Conservation (phyloP, 2,329 filamentous ascomycete species). For the Sporothrix luriei region DNA sequence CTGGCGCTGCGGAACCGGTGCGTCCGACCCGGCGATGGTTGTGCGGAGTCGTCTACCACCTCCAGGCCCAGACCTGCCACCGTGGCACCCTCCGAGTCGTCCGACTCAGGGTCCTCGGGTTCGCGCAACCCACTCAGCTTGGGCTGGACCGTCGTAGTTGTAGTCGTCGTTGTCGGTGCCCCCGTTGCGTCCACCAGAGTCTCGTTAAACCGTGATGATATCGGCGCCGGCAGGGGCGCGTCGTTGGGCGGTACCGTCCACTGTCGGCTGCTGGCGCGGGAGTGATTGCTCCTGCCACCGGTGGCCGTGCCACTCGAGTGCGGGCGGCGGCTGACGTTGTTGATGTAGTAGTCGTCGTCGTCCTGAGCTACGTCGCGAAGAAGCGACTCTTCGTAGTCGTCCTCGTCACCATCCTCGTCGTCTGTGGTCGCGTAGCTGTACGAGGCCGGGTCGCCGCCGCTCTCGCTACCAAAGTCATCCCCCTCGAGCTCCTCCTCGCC, state of each 20-base stretch:
- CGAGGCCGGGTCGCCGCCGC: not conserved
- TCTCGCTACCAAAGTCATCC: slow-evolving; percentile 9
- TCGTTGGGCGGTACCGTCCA: slow-evolving; percentile 6
- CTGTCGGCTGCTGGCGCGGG: slow-evolving; percentile 6
- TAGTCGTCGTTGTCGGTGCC: not conserved
- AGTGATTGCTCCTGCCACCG: not conserved
- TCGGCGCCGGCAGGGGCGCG: not conserved
- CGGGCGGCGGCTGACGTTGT: slow-evolving; percentile 24
- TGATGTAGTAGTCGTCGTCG: slow-evolving; percentile 27
- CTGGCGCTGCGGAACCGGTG: slow-evolving; percentile 33
- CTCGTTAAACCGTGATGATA: slow-evolving; percentile 15
- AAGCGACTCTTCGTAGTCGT: slow-evolving; percentile 33
- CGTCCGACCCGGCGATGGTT: slow-evolving; percentile 18
- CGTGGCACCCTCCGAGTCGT: slow-evolving; percentile 19
- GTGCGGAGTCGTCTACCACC: slow-evolving; percentile 8
- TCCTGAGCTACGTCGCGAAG: slow-evolving; percentile 18
- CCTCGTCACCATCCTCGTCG: slow-evolving; percentile 22
- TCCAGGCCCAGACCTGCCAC: not conserved
- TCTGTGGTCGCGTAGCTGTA: not conserved
- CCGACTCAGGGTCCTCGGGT: slow-evolving; percentile 31
- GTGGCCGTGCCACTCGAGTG: not conserved
- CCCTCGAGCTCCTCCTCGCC: slow-evolving; percentile 33
- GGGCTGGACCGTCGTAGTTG: not conserved
- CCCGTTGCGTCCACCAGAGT: not conserved
- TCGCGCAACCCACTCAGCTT: slow-evolving; percentile 23